phyloP scores from a whole-genome alignment of 2,329 filamentous ascomycete genomes.

The Dothidotthia symphoricarpi region DNA sequence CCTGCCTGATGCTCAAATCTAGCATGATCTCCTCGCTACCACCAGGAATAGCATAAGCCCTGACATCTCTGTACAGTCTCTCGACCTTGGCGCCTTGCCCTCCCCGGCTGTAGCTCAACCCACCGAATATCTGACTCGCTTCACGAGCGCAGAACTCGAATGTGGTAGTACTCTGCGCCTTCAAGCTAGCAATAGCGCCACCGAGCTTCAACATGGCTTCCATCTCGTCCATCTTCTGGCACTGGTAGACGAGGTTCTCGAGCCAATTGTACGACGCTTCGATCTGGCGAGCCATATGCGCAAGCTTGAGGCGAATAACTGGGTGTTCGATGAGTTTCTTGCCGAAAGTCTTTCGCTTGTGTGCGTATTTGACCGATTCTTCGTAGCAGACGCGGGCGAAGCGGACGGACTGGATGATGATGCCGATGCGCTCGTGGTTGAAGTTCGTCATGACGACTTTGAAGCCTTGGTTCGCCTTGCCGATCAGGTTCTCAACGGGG shows the following conservation, averaged over 20 bases:
- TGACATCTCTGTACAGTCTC: slow-evolving; percentile 88
- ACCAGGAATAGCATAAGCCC: slow-evolving; percentile 91
- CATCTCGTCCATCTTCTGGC: slow-evolving; percentile 85
- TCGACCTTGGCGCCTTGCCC: slow-evolving; percentile 96
- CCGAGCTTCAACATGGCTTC: slow-evolving; percentile 96
- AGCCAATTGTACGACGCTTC: slow-evolving; percentile 97
- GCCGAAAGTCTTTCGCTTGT: slow-evolving; percentile 95
- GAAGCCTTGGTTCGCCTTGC: slow-evolving; percentile 98
- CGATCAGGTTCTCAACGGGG: slow-evolving; percentile 96
- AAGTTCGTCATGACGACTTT: slow-evolving; percentile 99
- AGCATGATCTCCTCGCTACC: slow-evolving; percentile 99
- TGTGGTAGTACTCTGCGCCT: slow-evolving; percentile 89
- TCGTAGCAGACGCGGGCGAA: slow-evolving; percentile 97
- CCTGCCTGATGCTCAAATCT: slow-evolving; percentile 90
- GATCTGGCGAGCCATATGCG: slow-evolving; percentile 97
- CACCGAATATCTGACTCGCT: slow-evolving; percentile 96
- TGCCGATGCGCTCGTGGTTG: slow-evolving; percentile 98
- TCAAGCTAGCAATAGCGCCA: slow-evolving; percentile 87
- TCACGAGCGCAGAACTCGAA: slow-evolving; percentile 98
- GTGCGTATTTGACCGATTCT: slow-evolving; percentile 92
- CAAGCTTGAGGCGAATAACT: slow-evolving; percentile 95
- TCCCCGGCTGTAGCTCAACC: slow-evolving; percentile 84
- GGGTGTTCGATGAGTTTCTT: slow-evolving; percentile 96
- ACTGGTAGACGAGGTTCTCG: slow-evolving; percentile 92
- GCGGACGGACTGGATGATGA: slow-evolving; percentile 94